Base-by-base conservation (phyloP, 345 rosid genomes). In the Noccaea bulbosa region DNA sequence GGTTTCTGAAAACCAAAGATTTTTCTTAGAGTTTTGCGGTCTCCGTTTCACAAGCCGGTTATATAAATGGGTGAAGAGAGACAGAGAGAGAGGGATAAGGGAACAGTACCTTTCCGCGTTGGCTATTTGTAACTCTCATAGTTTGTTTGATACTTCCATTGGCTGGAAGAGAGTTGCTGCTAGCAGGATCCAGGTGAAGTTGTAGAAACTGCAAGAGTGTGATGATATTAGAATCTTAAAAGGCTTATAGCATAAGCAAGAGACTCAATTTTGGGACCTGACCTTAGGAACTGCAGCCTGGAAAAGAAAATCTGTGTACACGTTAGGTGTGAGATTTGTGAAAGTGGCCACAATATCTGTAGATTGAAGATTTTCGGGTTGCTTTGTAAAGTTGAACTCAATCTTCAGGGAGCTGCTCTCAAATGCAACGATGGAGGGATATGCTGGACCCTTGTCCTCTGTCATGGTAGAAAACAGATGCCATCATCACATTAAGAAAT, bases 241-340 rank as follows among this genome's bases (percentile, higher is more conserved):
- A 27, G 73, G 57, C 40, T 37, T 46, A 58, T 30, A 60, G 8
- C 39, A 43, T 11, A 62, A 24, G 48, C 44, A 61, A 61, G 32
- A 33, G 30, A 60, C 35, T 16, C 12, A 64, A 44, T 65, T 62
- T 71, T 22, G 67, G 41, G 51, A 38, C 4, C 79, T 85, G 82
- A 88, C 96, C 98, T 93, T 90, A 10, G 98, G 98, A 74, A 93
- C 98, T 61, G 98, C 98, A 3, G 97, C 97, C 83, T 91, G 98
- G 78, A 93, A 93, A 73, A 88, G 79, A 81, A 93, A 93, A 79
- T 93, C 92, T n/a, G 88, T 81, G 58, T 73, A 88, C 38, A 52
- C 74, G 71, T 83, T 80, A 39, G 86, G 46, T 35, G 88, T 81
- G 76, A 87, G 78, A 74, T 93, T 93, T 71, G 86, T 81, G 80